phyloP scores from a whole-genome alignment of 2,329 filamentous ascomycete genomes.

The Thielaviopsis euricoi region DNA sequence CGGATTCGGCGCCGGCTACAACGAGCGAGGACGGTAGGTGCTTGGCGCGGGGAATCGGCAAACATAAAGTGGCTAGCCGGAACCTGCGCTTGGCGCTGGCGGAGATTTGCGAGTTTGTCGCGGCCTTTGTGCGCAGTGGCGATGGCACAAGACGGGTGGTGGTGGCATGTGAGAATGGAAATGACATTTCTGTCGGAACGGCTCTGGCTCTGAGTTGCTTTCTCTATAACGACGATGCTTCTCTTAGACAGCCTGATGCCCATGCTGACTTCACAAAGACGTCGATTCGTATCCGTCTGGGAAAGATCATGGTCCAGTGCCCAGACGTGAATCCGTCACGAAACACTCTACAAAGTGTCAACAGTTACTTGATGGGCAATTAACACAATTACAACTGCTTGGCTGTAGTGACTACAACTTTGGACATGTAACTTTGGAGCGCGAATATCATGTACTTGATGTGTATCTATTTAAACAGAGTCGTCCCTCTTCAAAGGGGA shows the following conservation, averaged over 20 bases:
- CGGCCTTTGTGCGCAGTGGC: background rate
- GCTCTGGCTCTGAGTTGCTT: conserved; percentile 63
- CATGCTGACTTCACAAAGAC: conserved; percentile 46
- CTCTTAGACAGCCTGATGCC: conserved; percentile 16
- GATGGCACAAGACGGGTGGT: conserved; percentile 25
- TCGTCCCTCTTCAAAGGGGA: background rate
- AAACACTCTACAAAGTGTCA: conserved; percentile 77
- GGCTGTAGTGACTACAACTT: background rate
- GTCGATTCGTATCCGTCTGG: conserved; percentile 59
- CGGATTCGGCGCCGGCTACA: conserved; percentile 28
- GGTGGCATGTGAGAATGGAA: conserved; percentile 60
- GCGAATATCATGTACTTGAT: background rate
- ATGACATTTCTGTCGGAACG: conserved; percentile 63
- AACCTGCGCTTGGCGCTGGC: conserved; percentile 58
- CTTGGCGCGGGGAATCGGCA: conserved; percentile 40
- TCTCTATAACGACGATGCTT: conserved; percentile 50
- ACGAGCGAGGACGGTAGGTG: conserved; percentile 22
- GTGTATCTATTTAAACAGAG: background rate
- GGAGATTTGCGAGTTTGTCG: conserved; percentile 40
- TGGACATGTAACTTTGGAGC: background rate
- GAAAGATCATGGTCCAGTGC: conserved; percentile 65
- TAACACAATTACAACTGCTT: background rate
- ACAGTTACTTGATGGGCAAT: conserved; percentile 67
- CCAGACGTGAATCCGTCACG: conserved; percentile 72
- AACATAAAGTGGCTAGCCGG: conserved; percentile 66